phyloP scores from a whole-genome alignment of 140 eudicot genomes.

The Cichorium intybus region DNA sequence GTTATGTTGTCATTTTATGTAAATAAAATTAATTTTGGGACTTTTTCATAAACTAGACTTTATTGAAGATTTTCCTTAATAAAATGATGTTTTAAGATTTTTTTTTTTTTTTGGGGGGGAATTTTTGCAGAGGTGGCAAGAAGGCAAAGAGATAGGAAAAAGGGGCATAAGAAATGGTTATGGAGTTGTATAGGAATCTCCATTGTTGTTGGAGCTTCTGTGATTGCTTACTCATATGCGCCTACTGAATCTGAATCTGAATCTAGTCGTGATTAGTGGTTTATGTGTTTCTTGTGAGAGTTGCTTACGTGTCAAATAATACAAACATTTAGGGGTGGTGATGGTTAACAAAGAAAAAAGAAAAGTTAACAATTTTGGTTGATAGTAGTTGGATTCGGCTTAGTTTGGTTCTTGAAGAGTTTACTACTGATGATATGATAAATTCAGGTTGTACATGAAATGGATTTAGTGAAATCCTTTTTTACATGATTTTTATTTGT shows the following conservation, averaged over 20 bases:
- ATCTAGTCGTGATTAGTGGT: neutral
- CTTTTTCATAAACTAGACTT: no score
- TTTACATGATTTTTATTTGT: conserved; percentile 10
- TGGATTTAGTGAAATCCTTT: conserved; percentile 28
- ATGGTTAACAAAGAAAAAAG: conserved; percentile 6
- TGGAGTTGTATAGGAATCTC: conserved; percentile 69
- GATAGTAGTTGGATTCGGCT: conserved; percentile 22
- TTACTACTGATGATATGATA: neutral
- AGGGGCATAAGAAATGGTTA: conserved; percentile 50
- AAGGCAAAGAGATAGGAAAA: conserved; percentile 52
- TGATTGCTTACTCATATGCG: conserved; percentile 55
- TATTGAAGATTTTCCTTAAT: no score
- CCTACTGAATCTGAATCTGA: conserved; percentile 24
- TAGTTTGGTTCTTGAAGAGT: conserved; percentile 16
- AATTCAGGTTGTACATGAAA: conserved; percentile 21
- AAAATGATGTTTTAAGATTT: neutral
- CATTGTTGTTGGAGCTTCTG: conserved; percentile 53
- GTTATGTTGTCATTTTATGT: no score
- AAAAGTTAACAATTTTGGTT: conserved; percentile 27
- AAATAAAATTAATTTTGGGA: no score
- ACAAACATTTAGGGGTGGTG: neutral
- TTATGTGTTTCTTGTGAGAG: conserved; percentile 6
- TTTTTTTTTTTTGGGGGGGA: no score
- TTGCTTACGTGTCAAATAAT: conserved; percentile 24
- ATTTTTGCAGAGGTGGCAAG: conserved; percentile 61